These are phyloP conservation scores for Galerina marginata DNA, from an alignment of 768 basidiomycete species.

Conservation along the genomic window DNA sequence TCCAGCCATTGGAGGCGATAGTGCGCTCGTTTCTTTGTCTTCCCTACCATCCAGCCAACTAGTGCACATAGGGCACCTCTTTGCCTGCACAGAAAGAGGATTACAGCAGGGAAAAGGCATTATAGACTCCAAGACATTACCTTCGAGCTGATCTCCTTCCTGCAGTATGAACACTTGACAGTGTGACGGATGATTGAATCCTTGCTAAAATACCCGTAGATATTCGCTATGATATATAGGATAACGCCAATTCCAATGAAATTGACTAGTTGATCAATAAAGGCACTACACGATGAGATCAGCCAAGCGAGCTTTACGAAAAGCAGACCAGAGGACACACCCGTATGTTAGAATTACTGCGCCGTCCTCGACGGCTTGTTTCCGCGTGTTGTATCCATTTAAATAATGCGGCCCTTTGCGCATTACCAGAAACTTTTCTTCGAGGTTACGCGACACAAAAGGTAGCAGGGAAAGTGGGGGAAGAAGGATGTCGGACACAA, in stretches of 20 bases:
- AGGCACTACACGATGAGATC: constrained; percentile 30
- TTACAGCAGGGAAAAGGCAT: neutral
- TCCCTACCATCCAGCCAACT: constrained; percentile 50
- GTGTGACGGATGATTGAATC: constrained; percentile 49
- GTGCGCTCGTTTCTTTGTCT: constrained; percentile 34
- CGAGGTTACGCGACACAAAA: constrained; percentile 47
- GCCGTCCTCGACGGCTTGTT: constrained; percentile 50
- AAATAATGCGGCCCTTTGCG: constrained; percentile 37
- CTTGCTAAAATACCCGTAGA: constrained; percentile 41
- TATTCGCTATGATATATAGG: constrained; percentile 42
- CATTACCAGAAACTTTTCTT: constrained; percentile 48
- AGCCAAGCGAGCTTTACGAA: neutral
- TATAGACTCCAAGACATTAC: constrained; percentile 26
- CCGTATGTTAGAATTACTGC: constrained; percentile 46
- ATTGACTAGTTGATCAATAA: constrained; percentile 41
- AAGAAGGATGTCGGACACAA: constrained; percentile 48
- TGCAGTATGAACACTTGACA: constrained; percentile 45
- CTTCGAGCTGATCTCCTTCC: constrained; percentile 47
- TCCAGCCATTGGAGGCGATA: constrained; percentile 3
- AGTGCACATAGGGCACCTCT: constrained; percentile 46
- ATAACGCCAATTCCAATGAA: constrained; percentile 45
- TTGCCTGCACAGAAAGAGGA: constrained; percentile 29
- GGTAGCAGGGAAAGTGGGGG: constrained; percentile 48
- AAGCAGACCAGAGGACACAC: constrained; percentile 12
- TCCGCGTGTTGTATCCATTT: constrained; percentile 45